phyloP scores from a whole-genome alignment of 345 rosid genomes.

The Heritiera fomes region DNA sequence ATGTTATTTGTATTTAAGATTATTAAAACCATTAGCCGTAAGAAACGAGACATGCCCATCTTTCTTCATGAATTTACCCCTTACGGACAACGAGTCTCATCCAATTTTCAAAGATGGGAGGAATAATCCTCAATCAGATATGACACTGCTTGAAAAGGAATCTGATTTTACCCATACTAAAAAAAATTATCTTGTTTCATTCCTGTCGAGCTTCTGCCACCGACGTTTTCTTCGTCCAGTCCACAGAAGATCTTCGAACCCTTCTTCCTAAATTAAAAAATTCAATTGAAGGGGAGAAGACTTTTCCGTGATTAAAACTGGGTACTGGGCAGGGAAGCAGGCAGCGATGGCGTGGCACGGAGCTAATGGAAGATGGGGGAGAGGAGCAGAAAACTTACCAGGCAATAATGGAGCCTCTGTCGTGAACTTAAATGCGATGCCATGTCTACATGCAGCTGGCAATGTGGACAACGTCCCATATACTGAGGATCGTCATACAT shows the following conservation, averaged over 20 bases:
- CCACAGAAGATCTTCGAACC: background rate
- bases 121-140: background rate
- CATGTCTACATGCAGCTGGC: background rate
- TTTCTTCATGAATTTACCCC: background rate
- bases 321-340: background rate
- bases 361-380: background rate
- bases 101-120: background rate
- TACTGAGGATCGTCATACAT: background rate
- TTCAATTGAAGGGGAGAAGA: background rate
- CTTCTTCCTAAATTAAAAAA: background rate
- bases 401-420: background rate
- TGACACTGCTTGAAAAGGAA: background rate
- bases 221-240: background rate
- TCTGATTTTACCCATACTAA: background rate
- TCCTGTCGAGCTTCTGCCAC: background rate
- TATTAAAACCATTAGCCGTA: too few species aligned
- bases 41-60: background rate
- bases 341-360: background rate
- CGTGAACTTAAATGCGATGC: background rate
- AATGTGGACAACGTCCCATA: background rate
- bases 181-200: background rate
- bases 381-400: constrained; percentile 13
- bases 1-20: too few species aligned
- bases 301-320: background rate
- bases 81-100: too few species aligned